Evolutionary conservation across 2,329 filamentous ascomycete species (phyloP).

Genomic region (Colletotrichum sp.): DNA sequence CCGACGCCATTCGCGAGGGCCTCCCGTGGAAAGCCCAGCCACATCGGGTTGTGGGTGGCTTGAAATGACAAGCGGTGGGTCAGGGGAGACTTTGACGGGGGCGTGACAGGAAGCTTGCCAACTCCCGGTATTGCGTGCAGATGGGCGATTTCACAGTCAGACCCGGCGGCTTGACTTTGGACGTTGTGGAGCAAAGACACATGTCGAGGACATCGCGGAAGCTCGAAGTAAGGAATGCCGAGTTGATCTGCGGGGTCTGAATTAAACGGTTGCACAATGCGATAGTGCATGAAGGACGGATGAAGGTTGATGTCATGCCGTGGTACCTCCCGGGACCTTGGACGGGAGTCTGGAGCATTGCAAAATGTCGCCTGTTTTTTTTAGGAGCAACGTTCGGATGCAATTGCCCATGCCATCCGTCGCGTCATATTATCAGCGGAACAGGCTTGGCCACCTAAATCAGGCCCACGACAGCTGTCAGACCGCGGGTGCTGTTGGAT

Average conservation of each 20-base stretch:
- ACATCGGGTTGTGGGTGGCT: background rate
- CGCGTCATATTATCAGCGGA: background rate
- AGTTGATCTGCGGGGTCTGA: background rate
- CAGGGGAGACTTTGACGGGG: background rate
- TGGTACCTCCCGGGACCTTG: background rate
- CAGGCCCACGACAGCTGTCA: background rate
- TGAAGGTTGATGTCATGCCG: background rate
- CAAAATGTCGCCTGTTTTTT: background rate
- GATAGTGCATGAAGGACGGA: background rate
- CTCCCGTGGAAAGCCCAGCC: background rate
- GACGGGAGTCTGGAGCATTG: background rate
- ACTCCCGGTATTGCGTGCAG: background rate
- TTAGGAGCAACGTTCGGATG: background rate
- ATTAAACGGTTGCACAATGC: background rate
- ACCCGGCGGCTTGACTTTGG: background rate
- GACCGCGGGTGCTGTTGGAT: background rate
- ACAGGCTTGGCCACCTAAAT: background rate
- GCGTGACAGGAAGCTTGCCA: background rate
- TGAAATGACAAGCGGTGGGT: conserved; percentile 3
- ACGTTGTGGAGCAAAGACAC: background rate
- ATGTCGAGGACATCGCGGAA: background rate
- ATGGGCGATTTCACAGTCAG: background rate
- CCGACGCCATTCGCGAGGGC: background rate
- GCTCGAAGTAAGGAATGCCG: background rate
- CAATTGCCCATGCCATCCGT: background rate